Evolutionary conservation across 2,329 filamentous ascomycete species (phyloP).

Genomic region (Colletotrichum brevisporum): DNA sequence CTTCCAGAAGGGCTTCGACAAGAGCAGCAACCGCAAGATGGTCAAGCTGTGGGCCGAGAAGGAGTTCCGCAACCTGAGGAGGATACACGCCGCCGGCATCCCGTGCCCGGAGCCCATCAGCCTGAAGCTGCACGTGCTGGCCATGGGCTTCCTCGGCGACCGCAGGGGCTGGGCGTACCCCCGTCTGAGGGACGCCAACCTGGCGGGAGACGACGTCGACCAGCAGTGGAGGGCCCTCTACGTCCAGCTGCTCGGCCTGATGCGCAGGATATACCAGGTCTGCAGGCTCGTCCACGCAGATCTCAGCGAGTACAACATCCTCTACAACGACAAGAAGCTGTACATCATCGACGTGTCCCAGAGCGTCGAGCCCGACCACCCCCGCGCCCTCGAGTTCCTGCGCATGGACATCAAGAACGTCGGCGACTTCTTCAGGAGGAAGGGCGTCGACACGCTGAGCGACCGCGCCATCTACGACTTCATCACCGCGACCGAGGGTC

Average conservation of each 20-base stretch:
- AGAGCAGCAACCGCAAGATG: slow-evolving; percentile 96
- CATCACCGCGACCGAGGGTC: slow-evolving; percentile 75
- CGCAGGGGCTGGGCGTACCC: slow-evolving; percentile 90
- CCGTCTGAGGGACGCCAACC: slow-evolving; percentile 86
- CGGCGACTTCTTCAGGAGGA: slow-evolving; percentile 89
- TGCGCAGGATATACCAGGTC: slow-evolving; percentile 93
- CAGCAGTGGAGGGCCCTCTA: slow-evolving; percentile 85
- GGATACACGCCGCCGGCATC: slow-evolving; percentile 87
- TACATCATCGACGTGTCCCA: slow-evolving; percentile 99
- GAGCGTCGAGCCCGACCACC: slow-evolving; percentile 97
- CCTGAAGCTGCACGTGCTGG: slow-evolving; percentile 92
- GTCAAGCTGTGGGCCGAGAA: slow-evolving; percentile 99
- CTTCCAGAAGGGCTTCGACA: slow-evolving; percentile 92
- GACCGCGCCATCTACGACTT: slow-evolving; percentile 90
- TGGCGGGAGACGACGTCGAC: slow-evolving; percentile 77
- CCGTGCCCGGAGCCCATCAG: slow-evolving; percentile 91
- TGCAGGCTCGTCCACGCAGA: slow-evolving; percentile 96
- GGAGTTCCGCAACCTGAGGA: slow-evolving; percentile 92
- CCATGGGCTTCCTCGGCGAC: slow-evolving; percentile 94
- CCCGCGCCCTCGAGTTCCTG: slow-evolving; percentile 90
- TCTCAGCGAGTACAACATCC: slow-evolving; percentile 97
- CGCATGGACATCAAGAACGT: slow-evolving; percentile 99
- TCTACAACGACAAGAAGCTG: slow-evolving; percentile 86
- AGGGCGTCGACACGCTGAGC: slow-evolving; percentile 84
- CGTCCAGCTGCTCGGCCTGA: slow-evolving; percentile 85